A percentile compares a stretch with the other conserved stretches of the same genome.
Evolutionary conservation across 1,284 basidiomycete genomes (phyloP).

Genomic region (Neotropicomus parvogracilis): DNA sequence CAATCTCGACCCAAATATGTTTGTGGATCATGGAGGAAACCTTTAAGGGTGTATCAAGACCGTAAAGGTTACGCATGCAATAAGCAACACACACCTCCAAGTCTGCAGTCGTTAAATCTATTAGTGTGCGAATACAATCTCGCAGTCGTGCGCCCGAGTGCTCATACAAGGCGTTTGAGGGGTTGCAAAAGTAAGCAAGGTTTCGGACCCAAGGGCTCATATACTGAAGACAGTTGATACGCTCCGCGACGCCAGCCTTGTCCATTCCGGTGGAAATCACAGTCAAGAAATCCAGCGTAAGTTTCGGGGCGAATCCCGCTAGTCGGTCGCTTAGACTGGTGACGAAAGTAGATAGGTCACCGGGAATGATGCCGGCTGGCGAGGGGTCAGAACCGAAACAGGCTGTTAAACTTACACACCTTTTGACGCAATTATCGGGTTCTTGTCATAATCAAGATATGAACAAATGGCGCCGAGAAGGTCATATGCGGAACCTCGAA

Average conservation of each 20-base stretch:
- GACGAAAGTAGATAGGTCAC: slow-evolving; percentile 64
- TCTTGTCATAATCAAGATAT: slow-evolving; percentile 75
- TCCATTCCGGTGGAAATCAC: slow-evolving; percentile 73
- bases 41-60: slow-evolving; percentile 38
- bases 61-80: background rate
- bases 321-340: slow-evolving; percentile 67
- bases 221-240: slow-evolving; percentile 73
- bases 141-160: slow-evolving; percentile 68
- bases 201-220: slow-evolving; percentile 86
- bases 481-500: slow-evolving; percentile 76
- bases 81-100: slow-evolving; percentile 49
- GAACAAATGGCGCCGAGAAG: slow-evolving; percentile 74
- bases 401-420: slow-evolving; percentile 39
- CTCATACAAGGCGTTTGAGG: slow-evolving; percentile 62
- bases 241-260: slow-evolving; percentile 49
- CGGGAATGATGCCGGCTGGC: slow-evolving; percentile 70
- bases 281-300: slow-evolving; percentile 83
- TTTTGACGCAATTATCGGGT: slow-evolving; percentile 61
- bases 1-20: slow-evolving; percentile 73
- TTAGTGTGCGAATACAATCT: slow-evolving; percentile 73
- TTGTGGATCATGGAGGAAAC: slow-evolving; percentile 66
- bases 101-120: slow-evolving; percentile 71
- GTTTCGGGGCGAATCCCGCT: slow-evolving; percentile 68
- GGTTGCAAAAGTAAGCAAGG: slow-evolving; percentile 67
- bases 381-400: slow-evolving; percentile 12